Evolutionary conservation across 306 rosid genomes (phyloP).

Genomic region (Quercus rubra): DNA sequence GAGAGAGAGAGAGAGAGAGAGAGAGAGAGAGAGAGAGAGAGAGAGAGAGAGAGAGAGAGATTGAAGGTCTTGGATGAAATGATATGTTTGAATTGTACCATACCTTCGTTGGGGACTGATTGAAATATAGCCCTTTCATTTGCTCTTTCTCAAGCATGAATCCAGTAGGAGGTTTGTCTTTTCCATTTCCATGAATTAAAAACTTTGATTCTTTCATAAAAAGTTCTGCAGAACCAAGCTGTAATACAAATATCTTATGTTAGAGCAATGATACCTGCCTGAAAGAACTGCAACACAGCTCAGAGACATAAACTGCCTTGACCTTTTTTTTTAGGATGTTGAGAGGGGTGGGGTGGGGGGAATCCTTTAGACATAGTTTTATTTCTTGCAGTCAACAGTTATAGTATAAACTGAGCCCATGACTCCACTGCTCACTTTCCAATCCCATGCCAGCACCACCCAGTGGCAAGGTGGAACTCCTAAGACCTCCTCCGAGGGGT

Average conservation of each 20-base stretch:
- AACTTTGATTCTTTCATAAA: slow-evolving; percentile 84
- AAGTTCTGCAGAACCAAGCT: slow-evolving; percentile 87
- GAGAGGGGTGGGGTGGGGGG: neutral
- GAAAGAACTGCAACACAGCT: slow-evolving; percentile 8
- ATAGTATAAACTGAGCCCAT: neutral
- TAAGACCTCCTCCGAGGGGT: neutral
- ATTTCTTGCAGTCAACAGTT: neutral
- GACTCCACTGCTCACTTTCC: neutral
- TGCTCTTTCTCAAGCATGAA: slow-evolving; percentile 99
- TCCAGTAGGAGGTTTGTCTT: slow-evolving; percentile 84
- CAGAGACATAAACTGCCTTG: neutral
- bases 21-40: too few species aligned
- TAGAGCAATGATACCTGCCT: slow-evolving; percentile 14
- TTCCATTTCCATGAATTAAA: slow-evolving; percentile 85
- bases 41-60: too few species aligned
- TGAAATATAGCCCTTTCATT: slow-evolving; percentile 91
- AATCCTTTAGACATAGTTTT: neutral
- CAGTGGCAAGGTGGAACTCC: neutral
- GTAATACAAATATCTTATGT: slow-evolving; percentile 26
- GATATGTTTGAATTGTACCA: slow-evolving; percentile 14
- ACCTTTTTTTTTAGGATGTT: neutral
- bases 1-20: too few species aligned
- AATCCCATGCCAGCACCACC: neutral
- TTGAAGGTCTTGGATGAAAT: neutral
- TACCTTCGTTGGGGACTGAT: slow-evolving; percentile 90